These are phyloP conservation scores for Sporothrix variecibatus DNA, from an alignment of 2,329 filamentous ascomycete species.

Conservation along the genomic window DNA sequence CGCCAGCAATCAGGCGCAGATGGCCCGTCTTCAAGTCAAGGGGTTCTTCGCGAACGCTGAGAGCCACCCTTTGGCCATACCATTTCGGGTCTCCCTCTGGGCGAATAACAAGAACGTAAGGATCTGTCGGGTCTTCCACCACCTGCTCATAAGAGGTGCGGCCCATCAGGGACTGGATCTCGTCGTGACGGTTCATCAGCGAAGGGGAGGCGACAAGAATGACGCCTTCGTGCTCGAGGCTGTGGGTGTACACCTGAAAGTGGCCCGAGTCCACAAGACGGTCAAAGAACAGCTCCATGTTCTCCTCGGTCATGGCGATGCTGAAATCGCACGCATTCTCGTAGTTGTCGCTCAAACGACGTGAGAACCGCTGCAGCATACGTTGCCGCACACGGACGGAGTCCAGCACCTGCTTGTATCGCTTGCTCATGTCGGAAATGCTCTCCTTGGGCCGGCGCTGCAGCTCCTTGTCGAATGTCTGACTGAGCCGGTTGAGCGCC, in stretches of 20 bases:
- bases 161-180: slow-evolving; percentile 83
- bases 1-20: slow-evolving; percentile 83
- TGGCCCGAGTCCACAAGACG: slow-evolving; percentile 80
- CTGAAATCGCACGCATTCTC: slow-evolving; percentile 97
- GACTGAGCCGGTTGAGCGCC: slow-evolving; percentile 81
- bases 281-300: slow-evolving; percentile 76
- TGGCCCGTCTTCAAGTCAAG: slow-evolving; percentile 86
- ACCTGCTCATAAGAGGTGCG: slow-evolving; percentile 60
- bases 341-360: slow-evolving; percentile 87
- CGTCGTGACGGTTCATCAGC: slow-evolving; percentile 71
- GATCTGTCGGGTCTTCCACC: slow-evolving; percentile 73
- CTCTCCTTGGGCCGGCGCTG: slow-evolving; percentile 82
- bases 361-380: slow-evolving; percentile 93
- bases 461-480: slow-evolving; percentile 89
- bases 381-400: slow-evolving; percentile 94
- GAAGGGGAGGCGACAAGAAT: slow-evolving; percentile 84
- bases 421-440: slow-evolving; percentile 87
- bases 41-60: slow-evolving; percentile 73
- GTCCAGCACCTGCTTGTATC: slow-evolving; percentile 93
- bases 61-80: slow-evolving; percentile 74
- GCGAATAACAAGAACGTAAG: slow-evolving; percentile 81
- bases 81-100: slow-evolving; percentile 79
- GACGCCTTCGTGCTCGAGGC: slow-evolving; percentile 68
- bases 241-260: slow-evolving; percentile 76
- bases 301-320: slow-evolving; percentile 65